These are phyloP conservation scores for Botrytis pseudocinerea DNA, from an alignment of 2,329 filamentous ascomycete species.

Conservation along the genomic window DNA sequence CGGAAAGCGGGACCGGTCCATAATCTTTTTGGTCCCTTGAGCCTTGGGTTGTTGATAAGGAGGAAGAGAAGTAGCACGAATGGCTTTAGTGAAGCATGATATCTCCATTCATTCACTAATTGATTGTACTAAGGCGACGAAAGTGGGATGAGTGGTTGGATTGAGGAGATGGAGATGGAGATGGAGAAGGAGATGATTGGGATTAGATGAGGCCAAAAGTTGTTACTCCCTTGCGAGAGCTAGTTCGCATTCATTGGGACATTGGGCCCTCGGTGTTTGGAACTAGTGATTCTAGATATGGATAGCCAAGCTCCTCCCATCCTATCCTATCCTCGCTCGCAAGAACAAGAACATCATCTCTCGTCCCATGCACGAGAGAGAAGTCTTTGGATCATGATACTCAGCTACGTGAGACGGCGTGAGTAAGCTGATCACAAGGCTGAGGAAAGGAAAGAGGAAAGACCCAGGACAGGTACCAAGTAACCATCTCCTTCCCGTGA, in stretches of 20 bases:
- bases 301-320: not conserved
- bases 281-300: not conserved
- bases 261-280: not conserved
- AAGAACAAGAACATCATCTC: not conserved
- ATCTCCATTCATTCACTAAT: not conserved
- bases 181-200: not conserved
- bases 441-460: not conserved
- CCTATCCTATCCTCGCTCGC: not conserved
- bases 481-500: not conserved
- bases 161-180: not conserved
- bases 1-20: constrained; percentile 6
- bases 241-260: not conserved
- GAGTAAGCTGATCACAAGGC: not conserved
- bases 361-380: not conserved
- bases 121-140: not conserved
- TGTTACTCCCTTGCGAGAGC: not conserved
- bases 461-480: not conserved
- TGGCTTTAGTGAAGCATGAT: constrained; percentile 1
- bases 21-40: not conserved
- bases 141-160: constrained; percentile 1
- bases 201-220: not conserved
- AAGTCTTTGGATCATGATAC: not conserved
- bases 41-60: constrained; percentile 11
- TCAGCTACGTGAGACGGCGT: not conserved
- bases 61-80: not conserved